phyloP scores from a whole-genome alignment of 805 yeast genomes.

The Lipomyces chichibuensis region DNA sequence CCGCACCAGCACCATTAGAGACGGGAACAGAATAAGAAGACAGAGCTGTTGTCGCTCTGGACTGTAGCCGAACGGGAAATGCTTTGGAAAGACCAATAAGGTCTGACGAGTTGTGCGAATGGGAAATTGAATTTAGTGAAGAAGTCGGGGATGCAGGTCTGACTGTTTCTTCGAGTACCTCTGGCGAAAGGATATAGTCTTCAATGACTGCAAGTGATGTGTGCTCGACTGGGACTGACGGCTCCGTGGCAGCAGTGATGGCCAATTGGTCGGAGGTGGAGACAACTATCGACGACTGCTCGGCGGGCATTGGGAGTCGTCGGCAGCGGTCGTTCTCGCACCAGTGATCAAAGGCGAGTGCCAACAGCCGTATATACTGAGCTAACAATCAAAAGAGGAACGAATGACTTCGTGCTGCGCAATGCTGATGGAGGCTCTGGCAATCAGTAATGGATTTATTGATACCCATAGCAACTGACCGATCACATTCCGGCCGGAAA shows the following conservation, averaged over 20 bases:
- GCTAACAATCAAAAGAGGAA: neutral
- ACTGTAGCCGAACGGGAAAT: constrained; percentile 34
- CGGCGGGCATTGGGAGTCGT: constrained; percentile 20
- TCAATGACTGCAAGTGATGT: constrained; percentile 24
- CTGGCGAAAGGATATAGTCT: constrained; percentile 32
- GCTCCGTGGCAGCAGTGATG: constrained; percentile 23
- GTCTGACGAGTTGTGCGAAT: constrained; percentile 18
- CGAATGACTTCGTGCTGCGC: neutral
- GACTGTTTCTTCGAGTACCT: constrained; percentile 13
- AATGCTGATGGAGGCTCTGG: neutral
- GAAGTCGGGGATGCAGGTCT: constrained; percentile 16
- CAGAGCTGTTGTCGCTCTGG: constrained; percentile 39
- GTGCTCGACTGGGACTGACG: constrained; percentile 21
- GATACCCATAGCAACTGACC: no score
- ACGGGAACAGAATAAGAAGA: constrained; percentile 29
- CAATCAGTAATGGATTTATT: neutral
- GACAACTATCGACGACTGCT: constrained; percentile 6
- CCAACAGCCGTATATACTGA: neutral
- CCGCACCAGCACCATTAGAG: constrained; percentile 16
- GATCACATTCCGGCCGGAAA: no score
- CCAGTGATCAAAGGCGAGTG: neutral
- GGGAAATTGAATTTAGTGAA: constrained; percentile 3
- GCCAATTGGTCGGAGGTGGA: constrained; percentile 18
- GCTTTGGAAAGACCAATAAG: constrained; percentile 28
- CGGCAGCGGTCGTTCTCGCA: constrained; percentile 9